These are phyloP conservation scores for Daldinia eschscholtzii DNA, from an alignment of 2,329 filamentous ascomycete species.

Conservation along the genomic window DNA sequence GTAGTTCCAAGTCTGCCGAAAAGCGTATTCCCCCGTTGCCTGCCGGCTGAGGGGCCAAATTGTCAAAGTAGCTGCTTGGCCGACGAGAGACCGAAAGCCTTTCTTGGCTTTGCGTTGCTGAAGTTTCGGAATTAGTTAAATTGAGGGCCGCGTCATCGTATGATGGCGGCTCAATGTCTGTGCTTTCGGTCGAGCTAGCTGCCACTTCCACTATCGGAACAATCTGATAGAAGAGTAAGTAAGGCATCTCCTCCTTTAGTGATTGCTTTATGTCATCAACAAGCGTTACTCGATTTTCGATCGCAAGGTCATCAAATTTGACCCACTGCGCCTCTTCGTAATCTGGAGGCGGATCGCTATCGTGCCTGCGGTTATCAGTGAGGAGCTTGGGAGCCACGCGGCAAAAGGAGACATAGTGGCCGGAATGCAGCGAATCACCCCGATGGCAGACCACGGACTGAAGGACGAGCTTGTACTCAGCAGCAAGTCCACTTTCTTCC, in stretches of 20 bases:
- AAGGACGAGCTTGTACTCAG: constrained; percentile 93
- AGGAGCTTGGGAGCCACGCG: constrained; percentile 75
- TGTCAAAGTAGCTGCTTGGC: constrained; percentile 62
- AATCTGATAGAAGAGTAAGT: constrained; percentile 95
- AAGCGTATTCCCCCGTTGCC: constrained; percentile 65
- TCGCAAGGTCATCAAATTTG: constrained; percentile 86
- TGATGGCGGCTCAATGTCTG: constrained; percentile 67
- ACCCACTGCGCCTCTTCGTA: constrained; percentile 86
- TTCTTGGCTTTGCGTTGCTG: constrained; percentile 49
- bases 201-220: constrained; percentile 83
- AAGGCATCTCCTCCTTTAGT: constrained; percentile 88
- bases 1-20: constrained; percentile 66
- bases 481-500: constrained; percentile 74
- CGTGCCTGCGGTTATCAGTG: constrained; percentile 70
- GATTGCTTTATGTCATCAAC: constrained; percentile 83
- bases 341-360: constrained; percentile 69
- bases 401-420: constrained; percentile 91
- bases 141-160: constrained; percentile 67
- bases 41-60: constrained; percentile 51
- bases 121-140: constrained; percentile 53
- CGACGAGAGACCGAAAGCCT: constrained; percentile 52
- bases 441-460: constrained; percentile 95
- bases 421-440: constrained; percentile 85
- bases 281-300: constrained; percentile 75
- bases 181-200: constrained; percentile 61